phyloP scores from a whole-genome alignment of 495 filamentous ascomycete species.

The Saxispiralis lemnorum region DNA sequence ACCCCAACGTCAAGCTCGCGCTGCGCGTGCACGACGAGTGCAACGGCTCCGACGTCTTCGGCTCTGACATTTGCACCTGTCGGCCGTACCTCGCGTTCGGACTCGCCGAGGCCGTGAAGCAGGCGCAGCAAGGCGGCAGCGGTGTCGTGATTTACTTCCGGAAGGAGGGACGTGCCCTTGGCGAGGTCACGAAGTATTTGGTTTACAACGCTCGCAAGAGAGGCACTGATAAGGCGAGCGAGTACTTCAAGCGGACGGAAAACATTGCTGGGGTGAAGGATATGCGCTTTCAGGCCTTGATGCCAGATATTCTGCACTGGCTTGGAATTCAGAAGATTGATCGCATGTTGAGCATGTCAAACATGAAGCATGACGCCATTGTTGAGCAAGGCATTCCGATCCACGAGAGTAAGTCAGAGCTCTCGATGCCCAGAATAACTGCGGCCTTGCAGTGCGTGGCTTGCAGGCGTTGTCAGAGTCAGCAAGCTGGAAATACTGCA shows the following conservation, averaged over 20 bases:
- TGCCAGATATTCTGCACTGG: conserved; percentile 93
- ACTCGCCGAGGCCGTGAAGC: conserved; percentile 88
- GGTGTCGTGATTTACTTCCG: conserved; percentile 99
- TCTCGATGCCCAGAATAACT: no score
- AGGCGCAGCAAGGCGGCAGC: conserved; percentile 84
- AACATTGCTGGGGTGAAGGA: conserved; percentile 95
- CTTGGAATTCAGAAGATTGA: conserved; percentile 97
- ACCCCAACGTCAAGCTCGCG: conserved; percentile 66
- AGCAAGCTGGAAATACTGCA: no score
- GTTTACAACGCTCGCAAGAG: conserved; percentile 89
- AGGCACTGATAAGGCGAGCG: conserved; percentile 73
- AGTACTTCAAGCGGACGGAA: conserved; percentile 94
- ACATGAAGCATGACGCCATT: conserved; percentile 99
- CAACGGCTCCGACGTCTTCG: conserved; percentile 96
- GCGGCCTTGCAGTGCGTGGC: no score
- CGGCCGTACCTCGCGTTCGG: conserved; percentile 93
- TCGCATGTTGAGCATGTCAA: conserved; percentile 95
- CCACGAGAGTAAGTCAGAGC: conserved; percentile 42
- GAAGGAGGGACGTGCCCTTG: conserved; percentile 85
- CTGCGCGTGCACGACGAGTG: conserved; percentile 91
- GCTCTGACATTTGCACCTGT: conserved; percentile 96
- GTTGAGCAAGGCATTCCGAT: conserved; percentile 92
- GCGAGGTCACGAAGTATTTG: conserved; percentile 94
- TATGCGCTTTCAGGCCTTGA: conserved; percentile 98
- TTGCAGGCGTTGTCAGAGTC: no score